Evolutionary conservation across 257 asterid species (phyloP), one percentile per base, ranked within the genome.

Genomic region (Lycium barbarum): DNA sequence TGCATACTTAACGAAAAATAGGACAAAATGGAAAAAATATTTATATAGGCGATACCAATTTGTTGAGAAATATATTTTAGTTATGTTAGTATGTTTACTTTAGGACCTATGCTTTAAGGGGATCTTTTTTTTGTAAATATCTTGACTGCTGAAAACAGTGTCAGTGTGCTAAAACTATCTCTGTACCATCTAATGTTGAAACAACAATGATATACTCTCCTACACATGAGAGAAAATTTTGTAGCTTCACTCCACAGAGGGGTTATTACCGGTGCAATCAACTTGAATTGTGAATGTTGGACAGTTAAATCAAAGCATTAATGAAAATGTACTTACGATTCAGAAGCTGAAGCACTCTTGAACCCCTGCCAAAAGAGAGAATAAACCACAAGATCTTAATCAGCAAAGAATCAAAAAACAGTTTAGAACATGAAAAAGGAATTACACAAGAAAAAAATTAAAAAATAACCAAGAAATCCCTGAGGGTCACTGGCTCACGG

Each of bases 261-360:
- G 43, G 13, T 74, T 11, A 74, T 20, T 22, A 74, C 81, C 43
- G 11, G 14, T 20, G 61, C 59, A 14, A 47, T 74, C 20, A 49
- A 49, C 81, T 49, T 47, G 62, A 74, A 74, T 53, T 78, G 47
- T 54, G 26, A 78, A 78, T 2, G 9, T 72, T 40, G 47, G 61
- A 15, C 47, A 26, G 17, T 53, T 78, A 18, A 78, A 59, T 58
- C 63, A 81, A 81, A 91, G 87, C 84, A 86, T 85, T 81, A 72
- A 62, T 54, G 43, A 73, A 82, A 78, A 83, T 53, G 62, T 53
- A 63, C 97, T 92, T 92, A 95, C 99, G 97, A 89, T 88, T 94
- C 97, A 62, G 97, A 92, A 86, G 98, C 95, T 38, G 97, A 89
- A 86, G 98, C 93, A 85, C 89, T 95, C 93, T 96, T 91, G 88